Conservation (phyloP, 768 basidiomycete species). For the Tylopilus rubrobrunneus region DNA sequence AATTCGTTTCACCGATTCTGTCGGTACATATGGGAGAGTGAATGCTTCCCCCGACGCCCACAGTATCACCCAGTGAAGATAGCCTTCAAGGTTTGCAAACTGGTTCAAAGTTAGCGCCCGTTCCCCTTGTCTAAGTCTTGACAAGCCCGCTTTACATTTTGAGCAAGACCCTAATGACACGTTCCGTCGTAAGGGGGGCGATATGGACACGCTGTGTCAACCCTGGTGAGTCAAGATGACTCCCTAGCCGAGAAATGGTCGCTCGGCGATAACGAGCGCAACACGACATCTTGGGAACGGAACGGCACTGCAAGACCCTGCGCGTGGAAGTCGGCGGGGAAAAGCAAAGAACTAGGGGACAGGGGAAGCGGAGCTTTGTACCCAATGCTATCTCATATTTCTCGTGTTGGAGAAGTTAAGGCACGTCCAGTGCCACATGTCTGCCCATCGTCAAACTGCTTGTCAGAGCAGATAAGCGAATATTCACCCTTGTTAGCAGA, state of each 20-base stretch:
- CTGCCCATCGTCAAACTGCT: neutral
- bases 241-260: neutral
- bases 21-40: neutral
- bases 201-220: neutral
- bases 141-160: neutral
- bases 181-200: neutral
- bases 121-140: neutral
- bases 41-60: neutral
- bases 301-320: neutral
- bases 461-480: neutral
- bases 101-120: neutral
- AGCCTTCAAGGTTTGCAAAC: neutral
- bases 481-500: neutral
- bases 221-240: neutral
- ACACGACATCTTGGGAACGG: neutral
- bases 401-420: neutral
- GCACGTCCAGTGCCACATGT: neutral
- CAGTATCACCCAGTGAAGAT: too few relatives aligned
- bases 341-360: neutral
- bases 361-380: neutral
- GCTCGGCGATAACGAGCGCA: neutral
- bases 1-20: too few relatives aligned
- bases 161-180: neutral
- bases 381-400: neutral
- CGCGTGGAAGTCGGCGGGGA: slow-evolving; percentile 4